Evolutionary conservation across 345 rosid genomes (phyloP).

Genomic region (Eucalyptus caleyi): DNA sequence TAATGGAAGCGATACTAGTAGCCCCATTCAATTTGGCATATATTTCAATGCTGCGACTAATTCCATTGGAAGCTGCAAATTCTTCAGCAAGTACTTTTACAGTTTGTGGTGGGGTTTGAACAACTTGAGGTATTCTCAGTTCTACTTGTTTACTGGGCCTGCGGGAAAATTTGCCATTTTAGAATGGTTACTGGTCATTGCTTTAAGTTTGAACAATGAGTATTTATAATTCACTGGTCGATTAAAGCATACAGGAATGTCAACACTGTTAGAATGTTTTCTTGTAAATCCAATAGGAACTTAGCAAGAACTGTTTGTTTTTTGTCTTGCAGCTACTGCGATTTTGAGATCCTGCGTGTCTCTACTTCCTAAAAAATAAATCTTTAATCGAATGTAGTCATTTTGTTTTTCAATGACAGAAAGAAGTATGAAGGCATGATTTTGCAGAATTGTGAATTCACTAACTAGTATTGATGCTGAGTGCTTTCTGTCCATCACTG

Average conservation of each 20-base stretch:
- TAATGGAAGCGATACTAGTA: not conserved
- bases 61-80: conserved; percentile 1
- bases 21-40: not conserved
- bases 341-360: not conserved
- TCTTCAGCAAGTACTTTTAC: conserved; percentile 23
- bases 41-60: not conserved
- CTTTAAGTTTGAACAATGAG: not conserved
- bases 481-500: not conserved
- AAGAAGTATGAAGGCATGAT: not conserved
- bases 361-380: not conserved
- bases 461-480: not conserved
- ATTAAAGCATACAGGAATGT: not conserved
- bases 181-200: not conserved
- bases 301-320: not conserved
- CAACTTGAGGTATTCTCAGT: conserved; percentile 17
- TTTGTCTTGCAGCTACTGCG: not conserved
- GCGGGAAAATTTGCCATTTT: not conserved
- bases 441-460: not conserved
- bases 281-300: not conserved
- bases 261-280: not conserved
- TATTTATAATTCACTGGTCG: not conserved
- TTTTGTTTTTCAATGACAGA: not conserved
- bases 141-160: not conserved
- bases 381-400: not conserved
- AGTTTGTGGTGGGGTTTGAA: conserved; percentile 41